Conservation (phyloP, 2,329 filamentous ascomycete species). For the Penicillium aurantiogriseum region DNA sequence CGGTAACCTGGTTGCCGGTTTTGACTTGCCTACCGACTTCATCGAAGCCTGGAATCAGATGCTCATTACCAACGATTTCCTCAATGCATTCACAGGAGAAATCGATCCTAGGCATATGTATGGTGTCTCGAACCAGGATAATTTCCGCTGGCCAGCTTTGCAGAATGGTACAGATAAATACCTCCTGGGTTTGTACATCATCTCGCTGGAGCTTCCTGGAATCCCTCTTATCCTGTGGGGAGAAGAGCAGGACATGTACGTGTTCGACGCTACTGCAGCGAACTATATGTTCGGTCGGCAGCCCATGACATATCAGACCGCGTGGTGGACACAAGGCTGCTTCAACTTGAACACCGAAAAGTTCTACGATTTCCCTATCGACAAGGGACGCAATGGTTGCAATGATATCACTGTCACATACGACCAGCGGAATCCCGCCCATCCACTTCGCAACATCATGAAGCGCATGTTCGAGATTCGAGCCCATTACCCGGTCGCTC, state of each 20-base stretch:
- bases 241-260: constrained; percentile 64
- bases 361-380: constrained; percentile 58
- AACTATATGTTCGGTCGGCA: constrained; percentile 67
- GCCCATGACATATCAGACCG: constrained; percentile 59
- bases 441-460: constrained; percentile 60
- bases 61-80: constrained; percentile 57
- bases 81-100: constrained; percentile 59
- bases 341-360: constrained; percentile 57
- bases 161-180: constrained; percentile 56
- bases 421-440: constrained; percentile 62
- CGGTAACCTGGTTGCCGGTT: constrained; percentile 54
- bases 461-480: constrained; percentile 63
- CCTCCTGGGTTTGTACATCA: constrained; percentile 58
- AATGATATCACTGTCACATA: constrained; percentile 55
- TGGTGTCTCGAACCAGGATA: constrained; percentile 64
- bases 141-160: constrained; percentile 63
- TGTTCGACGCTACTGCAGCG: constrained; percentile 61
- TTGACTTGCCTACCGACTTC: constrained; percentile 56
- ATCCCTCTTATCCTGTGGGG: constrained; percentile 62
- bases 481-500: constrained; percentile 56
- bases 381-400: constrained; percentile 54
- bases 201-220: constrained; percentile 59
- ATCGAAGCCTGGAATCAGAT: constrained; percentile 56
- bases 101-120: constrained; percentile 65
- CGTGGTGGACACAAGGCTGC: constrained; percentile 65